Evolutionary conservation across 2,329 filamentous ascomycete species (phyloP).

Genomic region (Phialemoniopsis sp.): DNA sequence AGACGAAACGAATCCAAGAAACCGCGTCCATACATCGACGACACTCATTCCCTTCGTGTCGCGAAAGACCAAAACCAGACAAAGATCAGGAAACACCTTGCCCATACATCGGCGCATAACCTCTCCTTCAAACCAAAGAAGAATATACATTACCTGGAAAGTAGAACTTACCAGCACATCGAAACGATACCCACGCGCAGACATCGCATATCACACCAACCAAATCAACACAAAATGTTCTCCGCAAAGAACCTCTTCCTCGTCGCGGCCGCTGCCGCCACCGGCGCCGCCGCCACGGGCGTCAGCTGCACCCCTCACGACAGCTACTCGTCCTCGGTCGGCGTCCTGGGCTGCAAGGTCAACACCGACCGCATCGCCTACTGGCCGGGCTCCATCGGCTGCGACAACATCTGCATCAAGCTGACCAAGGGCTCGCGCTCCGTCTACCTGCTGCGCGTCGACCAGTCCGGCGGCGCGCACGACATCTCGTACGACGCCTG

Average conservation of each 20-base stretch:
- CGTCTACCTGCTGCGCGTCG: slow-evolving; percentile 53
- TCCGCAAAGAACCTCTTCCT: neutral
- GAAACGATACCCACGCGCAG: too few relatives aligned
- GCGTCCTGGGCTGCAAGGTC: slow-evolving; percentile 55
- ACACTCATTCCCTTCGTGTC: too few relatives aligned
- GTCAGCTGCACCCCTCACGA: slow-evolving; percentile 49
- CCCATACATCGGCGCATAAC: too few relatives aligned
- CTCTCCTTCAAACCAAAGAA: too few relatives aligned
- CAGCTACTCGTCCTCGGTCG: slow-evolving; percentile 49
- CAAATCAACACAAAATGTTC: neutral
- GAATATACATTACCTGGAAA: too few relatives aligned
- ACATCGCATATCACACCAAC: neutral
- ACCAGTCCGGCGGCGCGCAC: slow-evolving; percentile 49
- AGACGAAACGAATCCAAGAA: too few relatives aligned
- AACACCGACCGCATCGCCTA: slow-evolving; percentile 56
- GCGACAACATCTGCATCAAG: slow-evolving; percentile 52
- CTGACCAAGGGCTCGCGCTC: slow-evolving; percentile 41
- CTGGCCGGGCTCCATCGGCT: slow-evolving; percentile 47
- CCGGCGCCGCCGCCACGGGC: slow-evolving; percentile 6
- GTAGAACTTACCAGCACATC: too few relatives aligned
- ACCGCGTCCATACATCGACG: too few relatives aligned
- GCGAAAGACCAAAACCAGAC: too few relatives aligned
- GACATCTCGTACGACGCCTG: slow-evolving; percentile 58
- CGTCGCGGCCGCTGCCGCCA: neutral
- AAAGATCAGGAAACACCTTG: too few relatives aligned